phyloP scores from a whole-genome alignment of 805 yeast genomes.

The Metschnikowia shivogae region DNA sequence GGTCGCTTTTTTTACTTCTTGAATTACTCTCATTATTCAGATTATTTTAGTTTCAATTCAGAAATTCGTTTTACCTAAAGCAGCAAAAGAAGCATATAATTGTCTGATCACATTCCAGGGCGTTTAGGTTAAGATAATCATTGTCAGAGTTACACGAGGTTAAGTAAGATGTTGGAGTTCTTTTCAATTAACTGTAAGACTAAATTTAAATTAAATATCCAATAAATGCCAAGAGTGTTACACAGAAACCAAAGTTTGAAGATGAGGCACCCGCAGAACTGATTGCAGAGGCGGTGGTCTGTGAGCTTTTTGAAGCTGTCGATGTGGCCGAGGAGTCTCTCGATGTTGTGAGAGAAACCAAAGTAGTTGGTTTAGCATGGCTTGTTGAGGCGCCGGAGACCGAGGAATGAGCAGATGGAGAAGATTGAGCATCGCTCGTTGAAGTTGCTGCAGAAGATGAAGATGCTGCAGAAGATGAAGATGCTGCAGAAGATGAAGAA shows the following conservation, averaged over 20 bases:
- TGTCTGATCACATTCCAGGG: no score
- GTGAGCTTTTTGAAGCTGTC: not conserved
- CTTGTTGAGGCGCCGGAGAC: not conserved
- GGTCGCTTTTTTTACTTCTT: conserved; percentile 19
- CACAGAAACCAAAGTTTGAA: not conserved
- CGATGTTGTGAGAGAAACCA: not conserved
- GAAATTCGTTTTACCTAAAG: not conserved
- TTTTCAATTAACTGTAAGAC: not conserved
- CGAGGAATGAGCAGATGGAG: not conserved
- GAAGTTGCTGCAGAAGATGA: no score
- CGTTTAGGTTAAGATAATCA: no score
- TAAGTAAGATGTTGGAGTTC: no score
- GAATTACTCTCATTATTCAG: not conserved
- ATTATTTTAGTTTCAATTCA: not conserved
- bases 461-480: no score
- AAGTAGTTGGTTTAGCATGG: not conserved
- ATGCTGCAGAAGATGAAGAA: not conserved
- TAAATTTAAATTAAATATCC: not conserved
- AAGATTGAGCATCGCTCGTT: not conserved
- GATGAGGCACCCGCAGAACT: not conserved
- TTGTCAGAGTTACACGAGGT: no score
- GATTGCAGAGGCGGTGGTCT: not conserved
- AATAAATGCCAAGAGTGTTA: not conserved
- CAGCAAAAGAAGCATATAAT: no score
- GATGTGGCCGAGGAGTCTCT: not conserved